A percentile compares a stretch with the other conserved stretches of the same genome.
phyloP scores from a whole-genome alignment of 768 basidiomycete species.

The Termitomyces sp. region DNA sequence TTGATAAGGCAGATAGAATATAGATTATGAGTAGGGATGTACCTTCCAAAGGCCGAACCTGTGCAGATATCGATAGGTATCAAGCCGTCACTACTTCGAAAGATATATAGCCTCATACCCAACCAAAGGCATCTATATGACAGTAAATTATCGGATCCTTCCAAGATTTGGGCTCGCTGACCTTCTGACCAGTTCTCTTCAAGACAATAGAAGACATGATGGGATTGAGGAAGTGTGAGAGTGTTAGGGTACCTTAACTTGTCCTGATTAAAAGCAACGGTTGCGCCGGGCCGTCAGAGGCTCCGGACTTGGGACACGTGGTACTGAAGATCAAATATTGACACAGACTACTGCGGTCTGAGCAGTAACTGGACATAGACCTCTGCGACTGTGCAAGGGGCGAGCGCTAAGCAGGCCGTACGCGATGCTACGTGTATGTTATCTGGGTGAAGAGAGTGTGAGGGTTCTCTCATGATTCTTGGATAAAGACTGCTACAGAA shows the following conservation, averaged over 20 bases:
- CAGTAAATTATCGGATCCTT: not conserved
- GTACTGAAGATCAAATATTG: not conserved
- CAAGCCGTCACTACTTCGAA: not conserved
- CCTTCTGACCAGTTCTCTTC: conserved; percentile 60
- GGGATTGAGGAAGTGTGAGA: conserved; percentile 7
- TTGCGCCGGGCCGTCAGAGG: not conserved
- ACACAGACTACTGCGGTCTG: not conserved
- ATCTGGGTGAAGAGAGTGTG: no score
- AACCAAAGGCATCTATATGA: conserved; percentile 59
- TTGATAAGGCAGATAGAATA: conserved; percentile 31
- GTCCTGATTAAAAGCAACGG: not conserved
- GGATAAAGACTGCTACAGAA: no score
- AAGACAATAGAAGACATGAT: conserved; percentile 48
- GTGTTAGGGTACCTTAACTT: not conserved
- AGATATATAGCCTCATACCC: conserved; percentile 41
- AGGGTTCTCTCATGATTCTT: no score
- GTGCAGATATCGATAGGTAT: conserved; percentile 4
- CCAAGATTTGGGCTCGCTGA: conserved; percentile 10
- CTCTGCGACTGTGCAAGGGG: no score
- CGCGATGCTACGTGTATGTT: no score
- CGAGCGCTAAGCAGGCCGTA: no score
- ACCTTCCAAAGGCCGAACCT: conserved; percentile 76
- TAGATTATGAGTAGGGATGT: conserved; percentile 4
- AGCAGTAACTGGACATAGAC: not conserved
- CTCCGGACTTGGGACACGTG: not conserved